Evolutionary conservation across 768 basidiomycete genomes (phyloP).

Genomic region (Chalciporus piperatus): DNA sequence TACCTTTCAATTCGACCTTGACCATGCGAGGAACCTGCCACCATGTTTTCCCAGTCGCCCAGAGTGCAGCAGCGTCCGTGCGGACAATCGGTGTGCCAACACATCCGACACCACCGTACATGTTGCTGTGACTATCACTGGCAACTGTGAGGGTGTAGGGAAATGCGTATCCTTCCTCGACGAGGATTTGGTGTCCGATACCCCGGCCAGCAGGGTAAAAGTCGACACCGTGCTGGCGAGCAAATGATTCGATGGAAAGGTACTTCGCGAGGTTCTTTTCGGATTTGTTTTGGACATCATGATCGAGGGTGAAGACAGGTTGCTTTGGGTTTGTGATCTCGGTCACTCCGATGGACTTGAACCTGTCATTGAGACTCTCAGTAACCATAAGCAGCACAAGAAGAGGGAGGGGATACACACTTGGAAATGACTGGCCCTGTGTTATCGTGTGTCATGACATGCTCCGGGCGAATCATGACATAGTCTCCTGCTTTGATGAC

Average conservation of each 20-base stretch:
- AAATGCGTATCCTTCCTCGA: constrained; percentile 98
- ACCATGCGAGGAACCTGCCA: constrained; percentile 99
- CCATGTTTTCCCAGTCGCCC: constrained; percentile 99
- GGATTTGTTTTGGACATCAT: constrained; percentile 96
- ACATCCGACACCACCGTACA: constrained; percentile 98
- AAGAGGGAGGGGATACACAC: constrained; percentile 42
- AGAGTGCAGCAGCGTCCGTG: constrained; percentile 91
- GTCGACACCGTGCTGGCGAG: constrained; percentile 78
- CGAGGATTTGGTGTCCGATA: constrained; percentile 95
- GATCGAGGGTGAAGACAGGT: constrained; percentile 94
- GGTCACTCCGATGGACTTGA: constrained; percentile 91
- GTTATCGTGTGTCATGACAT: constrained; percentile 99
- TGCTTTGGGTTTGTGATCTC: constrained; percentile 77
- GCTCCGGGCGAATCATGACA: constrained; percentile 98
- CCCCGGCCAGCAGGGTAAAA: constrained; percentile 98
- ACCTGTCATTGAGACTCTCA: constrained; percentile 46
- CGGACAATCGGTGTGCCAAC: constrained; percentile 97
- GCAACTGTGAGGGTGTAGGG: constrained; percentile 94
- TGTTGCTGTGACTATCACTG: constrained; percentile 95
- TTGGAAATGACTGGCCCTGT: constrained; percentile 98
- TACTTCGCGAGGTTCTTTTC: constrained; percentile 91
- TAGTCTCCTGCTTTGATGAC: constrained; percentile 93
- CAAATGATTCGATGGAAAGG: constrained; percentile 86
- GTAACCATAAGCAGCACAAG: constrained; percentile 2
- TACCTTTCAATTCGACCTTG: constrained; percentile 86